Percentiles rank a stretch among this genome's conserved stretches.
Evolutionary conservation across 768 basidiomycete genomes (phyloP).

Genomic region (Xerocomus brunneocitrinus): DNA sequence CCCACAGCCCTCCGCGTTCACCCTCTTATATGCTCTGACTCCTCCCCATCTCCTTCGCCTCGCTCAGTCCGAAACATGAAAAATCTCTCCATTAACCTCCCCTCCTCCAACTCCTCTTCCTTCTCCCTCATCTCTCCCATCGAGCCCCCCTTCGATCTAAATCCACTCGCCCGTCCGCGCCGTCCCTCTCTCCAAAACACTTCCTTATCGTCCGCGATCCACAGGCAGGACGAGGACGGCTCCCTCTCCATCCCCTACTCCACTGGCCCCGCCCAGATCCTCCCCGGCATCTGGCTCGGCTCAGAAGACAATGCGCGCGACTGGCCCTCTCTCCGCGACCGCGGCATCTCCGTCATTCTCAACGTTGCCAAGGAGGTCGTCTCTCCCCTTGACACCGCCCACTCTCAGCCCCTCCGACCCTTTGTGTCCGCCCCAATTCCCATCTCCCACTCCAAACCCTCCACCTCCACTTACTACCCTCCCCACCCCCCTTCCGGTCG

Average conservation of each 20-base stretch:
- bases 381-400: constrained; percentile 56
- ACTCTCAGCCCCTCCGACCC: constrained; percentile 49
- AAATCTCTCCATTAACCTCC: constrained; percentile 65
- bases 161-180: constrained; percentile 40
- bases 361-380: constrained; percentile 92
- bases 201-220: constrained; percentile 43
- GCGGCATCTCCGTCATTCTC: constrained; percentile 74
- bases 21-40: constrained; percentile 36
- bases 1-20: constrained; percentile 54
- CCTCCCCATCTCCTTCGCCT: constrained; percentile 47
- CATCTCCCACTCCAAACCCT: constrained; percentile 30
- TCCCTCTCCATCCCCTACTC: constrained; percentile 66
- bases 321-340: constrained; percentile 63
- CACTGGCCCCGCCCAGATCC: constrained; percentile 77
- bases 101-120: constrained; percentile 56
- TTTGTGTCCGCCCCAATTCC: constrained; percentile 70
- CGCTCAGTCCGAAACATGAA: constrained; percentile 65
- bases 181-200: constrained; percentile 60
- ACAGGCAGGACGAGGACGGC: constrained; percentile 61
- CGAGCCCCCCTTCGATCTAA: constrained; percentile 30
- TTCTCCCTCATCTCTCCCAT: constrained; percentile 41
- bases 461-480: constrained; percentile 57
- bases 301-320: constrained; percentile 90
- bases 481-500: constrained; percentile 64
- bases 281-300: constrained; percentile 86